These are phyloP conservation scores for Xylaria sp. DNA, from an alignment of 2,329 filamentous ascomycete species.

Conservation along the genomic window DNA sequence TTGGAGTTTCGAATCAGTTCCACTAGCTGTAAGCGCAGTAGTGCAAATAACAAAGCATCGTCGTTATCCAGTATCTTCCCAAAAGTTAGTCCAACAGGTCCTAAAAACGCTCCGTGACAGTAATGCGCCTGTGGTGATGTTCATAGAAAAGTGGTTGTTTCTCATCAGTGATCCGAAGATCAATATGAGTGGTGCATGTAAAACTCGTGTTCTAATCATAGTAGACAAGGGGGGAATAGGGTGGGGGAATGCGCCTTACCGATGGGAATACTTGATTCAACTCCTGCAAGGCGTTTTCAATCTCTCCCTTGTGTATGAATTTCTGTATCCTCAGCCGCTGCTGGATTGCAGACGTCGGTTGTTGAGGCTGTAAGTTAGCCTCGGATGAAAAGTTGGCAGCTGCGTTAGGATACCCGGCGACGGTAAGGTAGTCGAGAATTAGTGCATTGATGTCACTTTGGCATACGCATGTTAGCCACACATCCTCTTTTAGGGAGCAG, in stretches of 20 bases:
- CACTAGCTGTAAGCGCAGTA: slow-evolving; percentile 90
- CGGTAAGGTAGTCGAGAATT: slow-evolving; percentile 96
- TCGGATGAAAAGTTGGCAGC: slow-evolving; percentile 94
- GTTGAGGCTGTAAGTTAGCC: slow-evolving; percentile 83
- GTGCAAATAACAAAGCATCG: slow-evolving; percentile 84
- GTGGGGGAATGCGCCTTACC: slow-evolving; percentile 70
- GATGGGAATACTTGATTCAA: slow-evolving; percentile 92
- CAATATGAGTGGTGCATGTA: slow-evolving; percentile 99
- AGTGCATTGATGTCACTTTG: slow-evolving; percentile 91
- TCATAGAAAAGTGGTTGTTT: slow-evolving; percentile 82
- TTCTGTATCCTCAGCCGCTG: slow-evolving; percentile 85
- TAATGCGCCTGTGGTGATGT: slow-evolving; percentile 46
- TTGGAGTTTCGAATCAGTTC: slow-evolving; percentile 88
- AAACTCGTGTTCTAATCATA: slow-evolving; percentile 94
- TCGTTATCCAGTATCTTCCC: slow-evolving; percentile 86
- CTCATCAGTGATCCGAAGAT: slow-evolving; percentile 90
- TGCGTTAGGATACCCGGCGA: slow-evolving; percentile 92
- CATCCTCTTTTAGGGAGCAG: background rate
- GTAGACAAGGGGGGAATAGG: slow-evolving; percentile 52
- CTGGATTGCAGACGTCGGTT: slow-evolving; percentile 78
- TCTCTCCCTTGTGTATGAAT: slow-evolving; percentile 85
- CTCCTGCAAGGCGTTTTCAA: slow-evolving; percentile 84
- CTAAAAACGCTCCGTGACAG: background rate
- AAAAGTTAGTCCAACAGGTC: slow-evolving; percentile 38
- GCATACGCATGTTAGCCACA: slow-evolving; percentile 34